Conservation (phyloP, 495 filamentous ascomycete species). For the Choiromyces venosus region DNA sequence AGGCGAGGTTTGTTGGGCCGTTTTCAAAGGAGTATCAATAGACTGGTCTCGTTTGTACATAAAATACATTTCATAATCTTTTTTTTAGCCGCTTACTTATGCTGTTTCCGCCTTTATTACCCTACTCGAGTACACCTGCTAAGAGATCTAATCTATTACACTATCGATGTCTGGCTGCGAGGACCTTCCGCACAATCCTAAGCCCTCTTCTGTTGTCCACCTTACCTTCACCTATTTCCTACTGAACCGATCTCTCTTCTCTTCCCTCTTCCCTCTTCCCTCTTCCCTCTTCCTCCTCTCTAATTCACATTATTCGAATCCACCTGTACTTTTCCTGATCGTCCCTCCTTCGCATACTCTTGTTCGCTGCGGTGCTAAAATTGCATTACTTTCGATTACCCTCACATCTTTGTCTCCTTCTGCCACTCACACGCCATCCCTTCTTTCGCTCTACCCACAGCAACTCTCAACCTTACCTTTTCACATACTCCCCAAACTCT, state of each 20-base stretch:
- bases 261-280: background rate
- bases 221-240: background rate
- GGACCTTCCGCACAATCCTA: background rate
- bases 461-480: conserved; percentile 12
- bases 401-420: background rate
- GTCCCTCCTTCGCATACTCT: conserved; percentile 1
- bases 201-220: background rate
- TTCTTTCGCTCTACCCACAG: conserved; percentile 15
- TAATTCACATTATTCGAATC: conserved; percentile 8
- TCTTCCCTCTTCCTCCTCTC: background rate
- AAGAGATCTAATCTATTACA: background rate
- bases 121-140: no score
- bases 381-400: conserved; percentile 1
- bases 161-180: background rate
- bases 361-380: conserved; percentile 8
- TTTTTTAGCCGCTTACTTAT: background rate
- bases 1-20: background rate
- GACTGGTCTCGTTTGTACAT: background rate
- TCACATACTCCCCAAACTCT: conserved; percentile 6
- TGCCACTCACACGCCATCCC: conserved; percentile 13
- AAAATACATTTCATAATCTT: background rate
- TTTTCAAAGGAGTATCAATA: no score
- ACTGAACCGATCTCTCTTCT: background rate
- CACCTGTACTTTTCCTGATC: background rate
- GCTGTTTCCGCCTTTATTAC: background rate